Conservation (phyloP, 148 eudicot genomes). For the Rheum nobile region DNA sequence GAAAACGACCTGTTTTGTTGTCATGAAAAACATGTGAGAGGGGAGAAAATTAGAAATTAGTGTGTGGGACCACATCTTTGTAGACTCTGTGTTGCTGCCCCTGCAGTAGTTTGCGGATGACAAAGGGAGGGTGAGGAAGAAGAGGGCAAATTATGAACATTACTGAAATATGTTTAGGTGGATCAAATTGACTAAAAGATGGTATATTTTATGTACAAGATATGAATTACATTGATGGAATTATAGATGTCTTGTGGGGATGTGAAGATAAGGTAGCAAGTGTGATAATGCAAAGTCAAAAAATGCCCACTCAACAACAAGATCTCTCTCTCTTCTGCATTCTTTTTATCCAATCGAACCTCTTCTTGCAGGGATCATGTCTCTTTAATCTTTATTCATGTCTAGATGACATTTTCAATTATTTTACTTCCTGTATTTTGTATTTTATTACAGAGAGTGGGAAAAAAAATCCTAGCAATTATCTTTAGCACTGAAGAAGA, state of each 20-base stretch:
- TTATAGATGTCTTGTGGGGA: constrained; percentile 26
- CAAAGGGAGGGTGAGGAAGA: too few species aligned
- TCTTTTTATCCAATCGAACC: constrained; percentile 61
- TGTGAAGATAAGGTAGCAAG: constrained; percentile 41
- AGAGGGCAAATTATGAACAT: not conserved
- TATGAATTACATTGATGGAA: not conserved
- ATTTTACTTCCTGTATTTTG: not conserved
- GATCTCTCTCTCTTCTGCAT: constrained; percentile 33
- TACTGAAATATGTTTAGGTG: not conserved
- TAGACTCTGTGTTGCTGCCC: not conserved
- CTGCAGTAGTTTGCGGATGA: constrained; percentile 11
- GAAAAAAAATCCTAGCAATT: not conserved
- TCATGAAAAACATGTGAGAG: constrained; percentile 3
- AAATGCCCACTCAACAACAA: constrained; percentile 36
- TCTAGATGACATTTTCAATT: constrained; percentile 5
- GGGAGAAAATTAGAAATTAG: not conserved
- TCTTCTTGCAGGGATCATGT: constrained; percentile 58
- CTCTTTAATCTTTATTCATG: constrained; percentile 34
- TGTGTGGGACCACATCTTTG: not conserved
- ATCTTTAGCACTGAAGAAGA: not conserved
- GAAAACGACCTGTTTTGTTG: constrained; percentile 1
- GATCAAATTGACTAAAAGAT: not conserved
- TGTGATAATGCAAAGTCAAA: constrained; percentile 31
- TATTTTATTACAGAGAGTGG: not conserved
- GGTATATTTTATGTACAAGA: not conserved